Base-by-base conservation (phyloP, 2,329 filamentous ascomycete species). In the Penicillium brasilianum region DNA sequence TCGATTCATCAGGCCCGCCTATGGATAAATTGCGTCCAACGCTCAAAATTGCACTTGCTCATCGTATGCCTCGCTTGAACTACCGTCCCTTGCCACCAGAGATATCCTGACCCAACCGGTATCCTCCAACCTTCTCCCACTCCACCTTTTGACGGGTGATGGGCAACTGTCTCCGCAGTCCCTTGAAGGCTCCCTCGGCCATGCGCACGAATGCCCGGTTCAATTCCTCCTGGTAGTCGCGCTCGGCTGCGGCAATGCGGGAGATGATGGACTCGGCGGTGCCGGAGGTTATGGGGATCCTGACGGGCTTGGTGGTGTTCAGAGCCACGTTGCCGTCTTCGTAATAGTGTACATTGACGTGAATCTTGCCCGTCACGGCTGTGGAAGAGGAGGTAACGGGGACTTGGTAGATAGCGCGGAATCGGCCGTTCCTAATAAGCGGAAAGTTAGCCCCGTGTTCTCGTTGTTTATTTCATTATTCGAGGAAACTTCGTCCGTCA, bases 91-190 rank as follows among this genome's bases (percentile, higher is more conserved):
- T 87, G 56, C 88, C 88, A 53, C 89, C 89, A 18, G 89, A 88
- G 76, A 92, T 91, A 74, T 92, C 90, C 77, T 92, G 90, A 28
- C 91, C 90, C 69, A 96, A 82, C 62, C 92, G 85, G 81, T 99
- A 99, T 69, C 92, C 93, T 49, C 92, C 90, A 68, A 99, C 92
- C 83, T 97, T 97, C 78, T 99, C 94, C 95, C 95, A 99, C 80
- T 99, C 95, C 70, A 99, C 94, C 85, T 97, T 97, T 83, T 99
- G 95, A 74, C 95, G 88, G 64, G 95, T 99, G 62, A 99, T 93
- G 0, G 95, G 95, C 75, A 99, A 82, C 80, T 98, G 95, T 79
- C 95, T 87, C 74, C 95, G 87, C 76, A 99, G 80, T 1, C 89
- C 88, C 86, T 98, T 99, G 81, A 99, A 99, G 0, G 93, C 92